Base-by-base conservation (phyloP, 2,329 filamentous ascomycete species). In the Hypoxylon sp. region DNA sequence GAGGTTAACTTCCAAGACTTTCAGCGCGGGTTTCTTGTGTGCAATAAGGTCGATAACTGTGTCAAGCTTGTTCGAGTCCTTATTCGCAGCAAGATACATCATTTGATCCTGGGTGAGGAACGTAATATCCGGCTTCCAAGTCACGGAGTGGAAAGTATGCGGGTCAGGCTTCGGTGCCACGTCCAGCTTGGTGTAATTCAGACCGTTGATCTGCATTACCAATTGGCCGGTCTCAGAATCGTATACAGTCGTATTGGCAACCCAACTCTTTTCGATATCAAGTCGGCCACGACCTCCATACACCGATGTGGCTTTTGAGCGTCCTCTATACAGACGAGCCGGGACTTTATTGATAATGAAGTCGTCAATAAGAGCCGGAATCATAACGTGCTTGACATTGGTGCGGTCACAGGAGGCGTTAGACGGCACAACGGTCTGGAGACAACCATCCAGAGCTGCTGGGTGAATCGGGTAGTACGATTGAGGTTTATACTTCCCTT, bases 1-100 rank as follows among this genome's bases (percentile, higher is more conserved):
- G 11, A 57, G 28, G 41, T 75, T 75, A 2, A 80, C 38, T 57
- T 82, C 79, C 0, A 81, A 46, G 10, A 82, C 74, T 1, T 63
- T 75, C 1, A 79, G 70, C 1, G 50, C 41, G 1, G 80, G 80
- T 21, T 73, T 79, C 60, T 77, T 79, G 63, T 82, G 78, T 0
- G 75, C 78, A 0, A 80, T 58, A 0, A 81, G 62, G 51, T 82
- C 76, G 5, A 82, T 57, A 1, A 69, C 43, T 0, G 14, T 51
- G n/a, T 72, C 52, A 0, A 53, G 17, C 49, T 48, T 43, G 34
- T 43, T 53, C 13, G 51, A 43, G 14, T 19, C 19, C 38, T 17
- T 19, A 5, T 36, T 23, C 14, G 14, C 13, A 7, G 55, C 13
- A 7, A 67, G 34, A 5, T 43, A 50, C 14, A 19, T 11, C 25